Conservation (phyloP, 2,329 filamentous ascomycete species). For the Trichophyton simii region DNA sequence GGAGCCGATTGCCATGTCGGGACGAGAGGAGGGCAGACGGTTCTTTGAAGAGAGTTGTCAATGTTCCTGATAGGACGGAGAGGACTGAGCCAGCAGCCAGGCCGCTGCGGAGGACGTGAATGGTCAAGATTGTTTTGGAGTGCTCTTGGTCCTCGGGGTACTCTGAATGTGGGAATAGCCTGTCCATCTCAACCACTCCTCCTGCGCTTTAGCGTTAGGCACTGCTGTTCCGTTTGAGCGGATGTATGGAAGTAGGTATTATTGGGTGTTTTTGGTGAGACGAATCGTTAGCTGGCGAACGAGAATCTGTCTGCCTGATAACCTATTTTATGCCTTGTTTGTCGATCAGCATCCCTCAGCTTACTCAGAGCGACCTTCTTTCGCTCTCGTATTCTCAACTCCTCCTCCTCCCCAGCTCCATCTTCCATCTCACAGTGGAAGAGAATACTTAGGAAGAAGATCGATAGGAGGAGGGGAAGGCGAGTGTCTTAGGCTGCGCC, state of each 20-base stretch:
- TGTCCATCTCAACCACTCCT: conserved; percentile 5
- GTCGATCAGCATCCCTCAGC: background rate
- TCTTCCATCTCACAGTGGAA: background rate
- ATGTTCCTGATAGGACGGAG: conserved; percentile 6
- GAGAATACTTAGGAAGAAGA: background rate
- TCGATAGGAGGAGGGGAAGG: background rate
- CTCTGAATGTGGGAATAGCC: conserved; percentile 8
- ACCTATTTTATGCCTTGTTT: background rate
- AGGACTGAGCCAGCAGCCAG: conserved; percentile 5
- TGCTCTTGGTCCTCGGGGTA: conserved; percentile 10
- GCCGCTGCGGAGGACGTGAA: conserved; percentile 9
- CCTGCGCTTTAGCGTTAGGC: no score
- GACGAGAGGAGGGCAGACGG: conserved; percentile 5
- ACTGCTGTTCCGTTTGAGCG: no score
- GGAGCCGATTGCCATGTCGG: conserved; percentile 4
- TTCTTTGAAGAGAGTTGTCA: conserved; percentile 5
- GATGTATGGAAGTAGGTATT: no score
- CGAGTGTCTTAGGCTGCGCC: background rate
- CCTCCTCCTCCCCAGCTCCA: background rate
- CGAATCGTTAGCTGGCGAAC: background rate
- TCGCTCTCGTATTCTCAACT: background rate
- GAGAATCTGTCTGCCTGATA: background rate
- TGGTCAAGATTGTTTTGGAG: conserved; percentile 5
- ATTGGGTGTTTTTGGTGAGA: background rate
- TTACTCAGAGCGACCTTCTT: background rate